Base-by-base conservation (phyloP, 2,329 filamentous ascomycete species). In the Botrytis cinerea region DNA sequence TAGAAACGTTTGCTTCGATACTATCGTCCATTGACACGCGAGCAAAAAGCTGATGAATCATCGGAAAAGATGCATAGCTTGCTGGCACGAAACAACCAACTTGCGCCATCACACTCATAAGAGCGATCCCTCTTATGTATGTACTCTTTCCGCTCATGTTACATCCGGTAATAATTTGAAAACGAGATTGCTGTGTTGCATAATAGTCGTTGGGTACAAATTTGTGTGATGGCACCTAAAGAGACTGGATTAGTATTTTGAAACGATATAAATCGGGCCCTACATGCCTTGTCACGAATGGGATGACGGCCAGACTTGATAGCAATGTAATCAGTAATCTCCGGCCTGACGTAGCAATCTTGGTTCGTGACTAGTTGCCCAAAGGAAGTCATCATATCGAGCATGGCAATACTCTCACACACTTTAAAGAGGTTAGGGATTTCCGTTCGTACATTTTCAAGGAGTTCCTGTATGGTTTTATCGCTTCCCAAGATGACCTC, bases 131-230 rank as follows among this genome's bases (percentile, higher is more conserved):
- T 68, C 94, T 90, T 75, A 98, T 97, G 79, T 98, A 98, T 0
- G 95, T 99, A 76, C 93, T 97, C 81, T 98, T 99, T 0, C 95
- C 96, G 78, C 94, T 97, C 96, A 99, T 99, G 78, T 99, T 99
- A 81, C 93, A 97, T 5, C 96, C 95, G 0, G 95, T 98, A 75
- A 99, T 91, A 75, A 98, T 92, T 77, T 98, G 95, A 79, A 98
- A 97, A 1, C 95, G 90, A 51, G 90, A 90, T 74, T 95, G 90
- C 48, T 92, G 87, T 0, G 91, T 92, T 4, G 93, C 92, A 78
- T 95, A 98, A 43, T 95, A 93, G 79, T 98, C 95, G 76, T 98
- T 98, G 0, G 96, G 93, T 5, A 98, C 86, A 80, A 93, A 97
- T 35, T 88, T 89, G 63, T 87, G 87, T 0, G 85, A 83, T 76